Evolutionary conservation across 176 grass and related monocot species (phyloP).

Genomic region (Phoenix roebelenii): DNA sequence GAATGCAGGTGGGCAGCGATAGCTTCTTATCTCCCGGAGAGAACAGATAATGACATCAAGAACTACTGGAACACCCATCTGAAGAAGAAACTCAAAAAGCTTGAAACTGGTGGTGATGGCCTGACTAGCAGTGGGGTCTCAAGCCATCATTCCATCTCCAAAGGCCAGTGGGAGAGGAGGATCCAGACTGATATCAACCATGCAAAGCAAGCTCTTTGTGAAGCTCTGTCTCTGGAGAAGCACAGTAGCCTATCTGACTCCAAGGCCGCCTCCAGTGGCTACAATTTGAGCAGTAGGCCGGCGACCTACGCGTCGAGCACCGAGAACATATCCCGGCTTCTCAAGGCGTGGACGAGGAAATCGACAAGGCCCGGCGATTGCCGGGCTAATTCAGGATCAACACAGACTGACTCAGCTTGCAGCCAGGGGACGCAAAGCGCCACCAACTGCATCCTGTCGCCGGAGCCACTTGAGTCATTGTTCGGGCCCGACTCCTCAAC

Average conservation of each 20-base stretch:
- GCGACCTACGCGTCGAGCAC: constrained; percentile 22
- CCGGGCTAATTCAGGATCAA: constrained; percentile 16
- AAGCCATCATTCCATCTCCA: constrained; percentile 5
- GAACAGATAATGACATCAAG: constrained; percentile 81
- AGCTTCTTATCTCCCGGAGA: constrained; percentile 58
- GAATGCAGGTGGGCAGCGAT: constrained; percentile 64
- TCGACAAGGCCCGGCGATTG: constrained; percentile 2
- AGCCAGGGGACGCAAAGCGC: too few species aligned
- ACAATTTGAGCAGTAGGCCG: neutral
- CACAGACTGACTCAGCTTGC: constrained; percentile 26
- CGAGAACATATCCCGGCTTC: constrained; percentile 29
- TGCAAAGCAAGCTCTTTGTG: constrained; percentile 47
- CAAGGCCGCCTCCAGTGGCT: neutral
- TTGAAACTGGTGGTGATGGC: constrained; percentile 4
- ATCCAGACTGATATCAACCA: constrained; percentile 70
- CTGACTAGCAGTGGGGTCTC: neutral
- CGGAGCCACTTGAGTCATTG: constrained; percentile 2
- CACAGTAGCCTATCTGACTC: neutral
- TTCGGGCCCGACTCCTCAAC: constrained; percentile 1
- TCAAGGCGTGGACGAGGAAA: constrained; percentile 31
- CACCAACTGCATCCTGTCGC: constrained; percentile 8
- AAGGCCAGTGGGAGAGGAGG: constrained; percentile 62
- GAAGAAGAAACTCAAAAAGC: constrained; percentile 39
- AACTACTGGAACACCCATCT: constrained; percentile 81
- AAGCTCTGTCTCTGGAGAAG: constrained; percentile 44